Conservation (phyloP, 2,329 filamentous ascomycete genomes). For the Aurifilum marmelostoma region DNA sequence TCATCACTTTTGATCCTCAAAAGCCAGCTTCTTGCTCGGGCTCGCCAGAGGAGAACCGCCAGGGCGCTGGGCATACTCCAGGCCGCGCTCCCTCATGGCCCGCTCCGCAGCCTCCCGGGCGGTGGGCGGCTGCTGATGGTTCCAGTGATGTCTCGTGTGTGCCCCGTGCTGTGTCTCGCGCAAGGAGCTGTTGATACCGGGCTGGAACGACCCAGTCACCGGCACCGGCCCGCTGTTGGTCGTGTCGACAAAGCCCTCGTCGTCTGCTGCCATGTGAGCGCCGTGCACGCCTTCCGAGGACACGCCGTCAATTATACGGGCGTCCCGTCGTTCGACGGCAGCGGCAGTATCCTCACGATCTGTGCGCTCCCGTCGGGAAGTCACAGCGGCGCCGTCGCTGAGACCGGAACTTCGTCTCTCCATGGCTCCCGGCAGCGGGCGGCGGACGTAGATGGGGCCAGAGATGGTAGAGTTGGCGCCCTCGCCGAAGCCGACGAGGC, state of each 20-base stretch:
- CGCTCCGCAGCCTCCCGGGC: slow-evolving; percentile 64
- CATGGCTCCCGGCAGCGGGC: slow-evolving; percentile 48
- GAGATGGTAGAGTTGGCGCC: slow-evolving; percentile 85
- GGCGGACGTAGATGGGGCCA: slow-evolving; percentile 70
- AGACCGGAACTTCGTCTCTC: slow-evolving; percentile 57
- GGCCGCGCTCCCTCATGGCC: slow-evolving; percentile 60
- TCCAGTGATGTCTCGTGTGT: slow-evolving; percentile 32
- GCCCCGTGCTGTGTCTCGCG: slow-evolving; percentile 39
- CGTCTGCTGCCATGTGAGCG: slow-evolving; percentile 42
- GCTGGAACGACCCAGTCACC: slow-evolving; percentile 40
- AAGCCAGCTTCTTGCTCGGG: slow-evolving; percentile 58
- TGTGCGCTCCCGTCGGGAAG: slow-evolving; percentile 37
- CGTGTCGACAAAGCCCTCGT: slow-evolving; percentile 65
- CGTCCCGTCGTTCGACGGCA: slow-evolving; percentile 59
- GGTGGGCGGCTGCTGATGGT: slow-evolving; percentile 37
- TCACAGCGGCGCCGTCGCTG: slow-evolving; percentile 47
- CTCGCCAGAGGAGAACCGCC: slow-evolving; percentile 46
- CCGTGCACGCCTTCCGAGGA: slow-evolving; percentile 56
- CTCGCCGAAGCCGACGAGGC: slow-evolving; percentile 89
- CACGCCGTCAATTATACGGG: slow-evolving; percentile 69
- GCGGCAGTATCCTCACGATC: slow-evolving; percentile 44
- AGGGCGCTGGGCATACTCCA: slow-evolving; percentile 54
- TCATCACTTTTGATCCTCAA: slow-evolving; percentile 53
- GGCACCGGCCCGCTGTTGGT: slow-evolving; percentile 62
- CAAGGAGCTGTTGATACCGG: slow-evolving; percentile 43